Conservation (phyloP, 345 rosid species). For the Streptanthus diversifolius region DNA sequence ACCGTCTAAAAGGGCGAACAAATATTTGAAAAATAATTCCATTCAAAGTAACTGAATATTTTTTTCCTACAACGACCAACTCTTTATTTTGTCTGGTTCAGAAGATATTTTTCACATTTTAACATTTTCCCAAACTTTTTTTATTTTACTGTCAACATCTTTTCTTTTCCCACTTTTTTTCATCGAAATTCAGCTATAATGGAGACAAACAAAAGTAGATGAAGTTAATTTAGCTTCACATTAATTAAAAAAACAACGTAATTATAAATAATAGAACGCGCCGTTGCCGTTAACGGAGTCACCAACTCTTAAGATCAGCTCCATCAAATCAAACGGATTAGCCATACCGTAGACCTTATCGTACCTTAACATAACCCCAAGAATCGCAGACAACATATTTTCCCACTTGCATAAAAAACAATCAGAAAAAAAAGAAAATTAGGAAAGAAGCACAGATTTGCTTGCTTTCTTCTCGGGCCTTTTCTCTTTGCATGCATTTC, state of each 20-base stretch:
- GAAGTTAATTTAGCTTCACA: neutral
- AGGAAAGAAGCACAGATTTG: conserved; percentile 29
- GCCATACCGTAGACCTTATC: conserved; percentile 45
- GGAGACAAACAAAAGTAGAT: neutral
- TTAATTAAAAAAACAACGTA: neutral
- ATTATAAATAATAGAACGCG: neutral
- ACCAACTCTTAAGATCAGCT: conserved; percentile 52
- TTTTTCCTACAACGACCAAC: neutral
- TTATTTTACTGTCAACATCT: neutral
- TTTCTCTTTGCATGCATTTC: conserved; percentile 24
- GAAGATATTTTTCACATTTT: neutral
- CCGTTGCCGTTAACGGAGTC: conserved; percentile 44
- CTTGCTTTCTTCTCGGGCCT: conserved; percentile 3
- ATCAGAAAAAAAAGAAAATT: neutral
- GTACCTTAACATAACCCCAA: conserved; percentile 40
- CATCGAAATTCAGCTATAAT: neutral
- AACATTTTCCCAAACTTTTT: neutral
- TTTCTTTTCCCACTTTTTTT: neutral
- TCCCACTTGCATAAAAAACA: conserved; percentile 8
- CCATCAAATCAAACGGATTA: conserved; percentile 76
- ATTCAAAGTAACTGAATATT: too few species aligned
- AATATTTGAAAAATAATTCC: too few species aligned
- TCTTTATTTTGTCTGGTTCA: neutral
- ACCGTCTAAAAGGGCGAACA: too few species aligned
- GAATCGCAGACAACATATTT: conserved; percentile 34